These are phyloP conservation scores for Jasminum sambac DNA, from an alignment of 257 asterid genomes.

Conservation along the genomic window DNA sequence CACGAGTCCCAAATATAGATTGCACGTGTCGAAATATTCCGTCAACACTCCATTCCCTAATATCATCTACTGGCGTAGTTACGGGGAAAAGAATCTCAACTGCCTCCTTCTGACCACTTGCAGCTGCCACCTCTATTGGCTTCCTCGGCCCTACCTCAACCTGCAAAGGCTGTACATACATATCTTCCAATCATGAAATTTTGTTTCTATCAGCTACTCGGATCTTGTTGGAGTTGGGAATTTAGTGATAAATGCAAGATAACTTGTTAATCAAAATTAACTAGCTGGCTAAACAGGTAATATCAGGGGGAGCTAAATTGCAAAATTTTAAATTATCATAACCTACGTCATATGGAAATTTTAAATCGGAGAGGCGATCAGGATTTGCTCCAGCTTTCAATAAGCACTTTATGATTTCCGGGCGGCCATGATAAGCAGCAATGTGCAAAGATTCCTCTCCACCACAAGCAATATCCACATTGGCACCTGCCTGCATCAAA, in stretches of 20 bases:
- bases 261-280: neutral
- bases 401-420: conserved; percentile 69
- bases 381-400: conserved; percentile 92
- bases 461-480: conserved; percentile 74
- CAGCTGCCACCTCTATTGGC: conserved; percentile 85
- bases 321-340: conserved; percentile 15
- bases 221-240: neutral
- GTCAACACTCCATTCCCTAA: conserved; percentile 72
- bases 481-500: conserved; percentile 76
- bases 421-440: conserved; percentile 83
- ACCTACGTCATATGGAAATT: too few relatives aligned
- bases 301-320: neutral
- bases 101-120: conserved; percentile 65
- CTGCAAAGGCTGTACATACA: too few relatives aligned
- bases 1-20: conserved; percentile 43
- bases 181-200: too few relatives aligned
- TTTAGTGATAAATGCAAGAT: neutral
- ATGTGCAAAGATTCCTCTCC: conserved; percentile 92
- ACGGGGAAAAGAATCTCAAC: conserved; percentile 71
- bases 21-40: conserved; percentile 72
- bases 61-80: conserved; percentile 42
- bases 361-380: conserved; percentile 72
- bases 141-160: conserved; percentile 70
- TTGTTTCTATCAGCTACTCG: neutral
- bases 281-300: neutral